Conservation (phyloP, 306 rosid genomes). For the Carpinus fangiana region DNA sequence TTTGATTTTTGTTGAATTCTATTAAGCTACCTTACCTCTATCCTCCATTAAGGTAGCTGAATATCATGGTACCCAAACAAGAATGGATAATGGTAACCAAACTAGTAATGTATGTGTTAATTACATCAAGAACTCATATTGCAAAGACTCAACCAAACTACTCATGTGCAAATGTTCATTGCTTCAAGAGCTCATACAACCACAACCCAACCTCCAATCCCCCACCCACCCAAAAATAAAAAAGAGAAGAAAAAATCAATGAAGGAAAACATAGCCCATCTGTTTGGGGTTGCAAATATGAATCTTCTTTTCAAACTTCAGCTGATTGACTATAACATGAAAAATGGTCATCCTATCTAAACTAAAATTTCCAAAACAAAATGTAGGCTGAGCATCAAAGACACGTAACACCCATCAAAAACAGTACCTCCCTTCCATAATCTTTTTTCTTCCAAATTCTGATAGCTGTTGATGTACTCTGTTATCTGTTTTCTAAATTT, state of each 20-base stretch:
- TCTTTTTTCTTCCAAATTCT: no score
- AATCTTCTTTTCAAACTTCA: background rate
- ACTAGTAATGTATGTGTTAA: background rate
- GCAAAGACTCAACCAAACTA: background rate
- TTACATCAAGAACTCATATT: no score
- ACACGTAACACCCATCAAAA: no score
- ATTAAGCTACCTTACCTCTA: conserved; percentile 1
- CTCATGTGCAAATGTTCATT: background rate
- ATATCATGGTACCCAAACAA: conserved; percentile 17
- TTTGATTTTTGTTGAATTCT: background rate
- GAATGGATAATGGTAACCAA: background rate
- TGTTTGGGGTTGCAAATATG: background rate
- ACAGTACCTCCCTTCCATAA: no score
- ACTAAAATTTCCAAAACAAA: no score
- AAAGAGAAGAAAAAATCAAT: background rate
- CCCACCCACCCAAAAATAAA: background rate
- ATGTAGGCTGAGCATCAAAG: no score
- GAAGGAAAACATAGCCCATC: background rate
- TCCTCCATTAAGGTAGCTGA: background rate
- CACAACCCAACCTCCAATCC: background rate
- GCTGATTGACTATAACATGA: background rate
- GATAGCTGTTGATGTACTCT: no score
- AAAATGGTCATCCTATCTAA: no score
- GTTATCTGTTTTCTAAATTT: no score
- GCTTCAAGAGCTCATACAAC: background rate